Evolutionary conservation across 2,329 filamentous ascomycete species (phyloP).

Genomic region (Talaromyces islandicus): DNA sequence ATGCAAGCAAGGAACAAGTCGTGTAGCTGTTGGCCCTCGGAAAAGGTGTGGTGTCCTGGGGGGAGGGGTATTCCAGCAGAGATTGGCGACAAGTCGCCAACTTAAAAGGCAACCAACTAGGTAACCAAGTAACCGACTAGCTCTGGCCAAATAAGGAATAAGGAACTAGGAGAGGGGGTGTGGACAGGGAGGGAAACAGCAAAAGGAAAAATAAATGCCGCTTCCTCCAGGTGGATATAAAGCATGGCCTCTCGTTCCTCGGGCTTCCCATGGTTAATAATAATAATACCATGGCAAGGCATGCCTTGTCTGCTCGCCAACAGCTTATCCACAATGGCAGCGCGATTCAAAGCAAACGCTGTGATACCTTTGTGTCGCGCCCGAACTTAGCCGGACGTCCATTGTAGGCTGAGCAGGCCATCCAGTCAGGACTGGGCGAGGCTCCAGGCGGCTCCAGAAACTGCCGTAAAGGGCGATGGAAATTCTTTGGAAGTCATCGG

Average conservation of each 20-base stretch:
- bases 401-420: neutral
- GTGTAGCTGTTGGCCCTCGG: neutral
- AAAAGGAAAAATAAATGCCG: neutral
- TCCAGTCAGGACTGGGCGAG: neutral
- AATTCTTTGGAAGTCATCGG: neutral
- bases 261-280: neutral
- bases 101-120: neutral
- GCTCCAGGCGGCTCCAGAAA: neutral
- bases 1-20: neutral
- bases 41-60: neutral
- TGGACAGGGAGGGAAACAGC: neutral
- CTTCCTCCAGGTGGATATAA: neutral
- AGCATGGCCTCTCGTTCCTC: neutral
- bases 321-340: neutral
- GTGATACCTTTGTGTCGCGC: conserved; percentile 2
- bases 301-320: neutral
- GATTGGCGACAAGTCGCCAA: neutral
- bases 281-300: neutral
- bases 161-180: neutral
- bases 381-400: neutral
- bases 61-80: neutral
- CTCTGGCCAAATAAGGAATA: neutral
- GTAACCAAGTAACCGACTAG: neutral
- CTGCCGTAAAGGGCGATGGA: neutral
- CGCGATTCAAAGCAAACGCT: neutral